These are phyloP conservation scores for Penicillium angulare DNA, from an alignment of 495 filamentous ascomycete genomes.

Conservation along the genomic window DNA sequence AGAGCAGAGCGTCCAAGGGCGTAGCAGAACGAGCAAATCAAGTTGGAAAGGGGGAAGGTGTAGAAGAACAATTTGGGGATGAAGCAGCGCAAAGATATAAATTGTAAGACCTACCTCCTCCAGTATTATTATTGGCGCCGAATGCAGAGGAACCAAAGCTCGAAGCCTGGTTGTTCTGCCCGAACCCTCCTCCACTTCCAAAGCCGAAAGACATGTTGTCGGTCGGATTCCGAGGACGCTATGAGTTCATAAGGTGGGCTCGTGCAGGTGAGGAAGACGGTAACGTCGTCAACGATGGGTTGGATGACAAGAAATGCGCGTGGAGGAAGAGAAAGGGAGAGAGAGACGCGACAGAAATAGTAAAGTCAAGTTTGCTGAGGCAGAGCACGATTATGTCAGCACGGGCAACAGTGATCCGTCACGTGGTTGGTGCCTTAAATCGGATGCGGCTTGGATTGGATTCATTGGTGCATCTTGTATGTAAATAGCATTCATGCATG, in stretches of 20 bases:
- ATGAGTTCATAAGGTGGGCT: conserved; percentile 36
- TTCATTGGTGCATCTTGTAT: not conserved
- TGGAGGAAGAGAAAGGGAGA: conserved; percentile 20
- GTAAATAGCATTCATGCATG: not conserved
- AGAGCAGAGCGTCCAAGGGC: conserved; percentile 5
- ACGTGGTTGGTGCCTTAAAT: conserved; percentile 26
- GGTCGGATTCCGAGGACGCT: conserved; percentile 26
- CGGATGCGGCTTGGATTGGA: conserved; percentile 4
- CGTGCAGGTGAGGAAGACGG: conserved; percentile 10
- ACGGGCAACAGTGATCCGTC: conserved; percentile 25
- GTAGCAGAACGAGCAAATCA: conserved; percentile 6
- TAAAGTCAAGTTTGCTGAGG: conserved; percentile 27
- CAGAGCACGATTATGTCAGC: conserved; percentile 22
- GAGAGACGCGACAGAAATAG: conserved; percentile 31
- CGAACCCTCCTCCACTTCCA: conserved; percentile 56
- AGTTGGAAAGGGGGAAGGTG: conserved; percentile 16
- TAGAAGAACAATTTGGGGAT: conserved; percentile 13
- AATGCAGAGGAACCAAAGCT: conserved; percentile 45
- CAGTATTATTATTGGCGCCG: conserved; percentile 39
- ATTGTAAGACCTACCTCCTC: conserved; percentile 44
- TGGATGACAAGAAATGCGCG: conserved; percentile 17
- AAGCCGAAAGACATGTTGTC: conserved; percentile 48
- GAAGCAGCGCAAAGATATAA: conserved; percentile 13
- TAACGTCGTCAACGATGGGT: conserved; percentile 6
- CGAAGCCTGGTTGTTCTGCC: conserved; percentile 56